Evolutionary conservation across 441 rosid genomes (phyloP), one percentile per base, ranked within the genome.

Genomic region (Dalechampia spathulata): DNA sequence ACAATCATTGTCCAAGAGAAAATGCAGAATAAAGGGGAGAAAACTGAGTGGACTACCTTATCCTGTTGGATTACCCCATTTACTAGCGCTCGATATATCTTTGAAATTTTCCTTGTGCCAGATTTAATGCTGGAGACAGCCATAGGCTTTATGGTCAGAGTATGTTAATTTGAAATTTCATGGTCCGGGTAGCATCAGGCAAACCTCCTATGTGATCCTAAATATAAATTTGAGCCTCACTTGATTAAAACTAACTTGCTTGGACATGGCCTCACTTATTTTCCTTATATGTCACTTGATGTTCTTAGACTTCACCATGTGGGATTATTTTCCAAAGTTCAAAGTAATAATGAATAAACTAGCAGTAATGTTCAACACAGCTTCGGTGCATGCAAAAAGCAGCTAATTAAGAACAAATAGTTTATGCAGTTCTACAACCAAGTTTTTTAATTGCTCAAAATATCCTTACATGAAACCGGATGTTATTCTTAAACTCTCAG

Each of bases 11-110:
- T 25, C 6, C 16, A 16, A 39, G 27, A 27, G 27, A 22, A 14
- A 58, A 28, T 12, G 38, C 5, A 13, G 57, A 43, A 43, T 58
- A n/a, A 19, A 19, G 41, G 32, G 30, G n/a, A 19, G 11, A 9
- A 17, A 9, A 3, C 30, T 46, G 56, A 25, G 28, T 6, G 16
- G 7, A 13, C 68, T 62, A 81, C 98, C 90, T 76, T 75, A 50
- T 92, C 92, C 58, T 84, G 73, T 59, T 64, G 74, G 65, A 84
- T 17, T 57, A 83, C 72, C 62, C 98, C 94, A 55, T 60, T 51
- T 17, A 79, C 96, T 43, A 88, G 76, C 50, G 96, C 95, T 32
- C 90, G 80, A 47, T 84, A 88, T 63, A 84, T 75, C 82, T 92
- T 88, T 47, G 80, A 50, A 62, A 92, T 85, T 70, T 78, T 80